Base-by-base conservation (phyloP, 768 basidiomycete species). In the Pulveroboletus sp. region DNA sequence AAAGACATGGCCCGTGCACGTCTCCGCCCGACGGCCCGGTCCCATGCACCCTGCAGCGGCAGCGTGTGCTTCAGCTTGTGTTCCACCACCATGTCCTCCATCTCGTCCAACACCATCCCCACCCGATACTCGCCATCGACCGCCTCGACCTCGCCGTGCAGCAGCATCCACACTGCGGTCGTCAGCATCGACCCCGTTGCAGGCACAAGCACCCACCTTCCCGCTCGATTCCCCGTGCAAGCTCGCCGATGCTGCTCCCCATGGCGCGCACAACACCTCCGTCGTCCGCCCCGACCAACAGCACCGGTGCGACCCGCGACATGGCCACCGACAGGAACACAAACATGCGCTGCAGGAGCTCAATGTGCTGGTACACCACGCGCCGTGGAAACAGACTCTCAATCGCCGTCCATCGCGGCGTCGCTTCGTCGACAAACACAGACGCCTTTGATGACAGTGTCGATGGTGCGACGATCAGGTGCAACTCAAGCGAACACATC, bases 331-430 rank as follows among this genome's bases (percentile, higher is more conserved):
- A 87, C 48, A 85, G 59, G 63, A 88, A 84, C 58, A 90, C 68
- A 66, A 89, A 91, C 23, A 88, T 61, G 53, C 90, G 83, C 58
- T 89, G 90, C 33, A 93, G 72, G 65, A 91, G 79, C 32, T 79
- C 69, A 51, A 90, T 76, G 66, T 93, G 87, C 60, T 94, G 90
- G 63, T 84, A 86, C 2, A 80, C 75, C 2, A 87, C 78, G 12
- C 87, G 78, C 6, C 72, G 69, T 0, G 88, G 89, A 68, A 88
- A 85, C 33, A 78, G 19, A 24, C 55, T 45, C 36, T 69, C 59
- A 9, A 80, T 58, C 25, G 82, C 31, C 23, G 54, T 64, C 49
- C 60, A 45, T 24, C 55, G 44, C 0, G 46, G 20, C 16, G 50
- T 3, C 16, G 40, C 39, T 32, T 51, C 43, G 40, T 66, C 66